Percentiles rank a stretch among this genome's conserved stretches.
phyloP scores from a whole-genome alignment of 208 protist genomes.

The Tetramitus jugosus region DNA sequence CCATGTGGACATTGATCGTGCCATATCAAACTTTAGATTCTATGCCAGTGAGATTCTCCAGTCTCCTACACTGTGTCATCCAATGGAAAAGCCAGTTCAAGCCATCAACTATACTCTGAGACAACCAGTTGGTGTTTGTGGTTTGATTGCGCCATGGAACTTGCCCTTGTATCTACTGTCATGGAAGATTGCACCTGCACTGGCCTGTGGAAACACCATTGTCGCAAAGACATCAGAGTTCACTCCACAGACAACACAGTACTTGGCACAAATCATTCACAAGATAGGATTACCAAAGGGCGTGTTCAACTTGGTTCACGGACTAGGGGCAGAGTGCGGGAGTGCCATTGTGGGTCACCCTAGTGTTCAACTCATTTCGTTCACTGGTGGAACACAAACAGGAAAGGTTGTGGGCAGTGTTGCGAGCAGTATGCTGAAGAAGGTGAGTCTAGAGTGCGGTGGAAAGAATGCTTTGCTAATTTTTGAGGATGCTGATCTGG shows the following conservation, averaged over 20 bases:
- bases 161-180: conserved; percentile 62
- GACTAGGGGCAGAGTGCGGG: conserved; percentile 41
- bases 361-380: conserved; percentile 49
- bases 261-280: conserved; percentile 40
- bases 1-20: conserved; percentile 50
- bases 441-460: conserved; percentile 59
- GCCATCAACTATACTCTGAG: conserved; percentile 52
- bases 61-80: conserved; percentile 22
- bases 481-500: conserved; percentile 47
- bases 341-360: conserved; percentile 46
- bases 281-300: conserved; percentile 46
- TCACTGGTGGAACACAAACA: conserved; percentile 58
- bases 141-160: conserved; percentile 61
- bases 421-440: conserved; percentile 46
- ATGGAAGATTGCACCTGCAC: conserved; percentile 63
- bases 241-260: conserved; percentile 49
- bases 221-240: conserved; percentile 60
- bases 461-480: conserved; percentile 63
- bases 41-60: conserved; percentile 46
- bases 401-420: conserved; percentile 32
- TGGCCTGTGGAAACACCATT: conserved; percentile 40
- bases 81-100: conserved; percentile 3
- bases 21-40: conserved; percentile 51
- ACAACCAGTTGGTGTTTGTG: conserved; percentile 48
- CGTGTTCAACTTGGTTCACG: conserved; percentile 49